A percentile compares a stretch with the other conserved stretches of the same genome.
These are phyloP conservation scores for Liriodendron chinense DNA, from an alignment of 164 flowering plant genomes.

Conservation along the genomic window DNA sequence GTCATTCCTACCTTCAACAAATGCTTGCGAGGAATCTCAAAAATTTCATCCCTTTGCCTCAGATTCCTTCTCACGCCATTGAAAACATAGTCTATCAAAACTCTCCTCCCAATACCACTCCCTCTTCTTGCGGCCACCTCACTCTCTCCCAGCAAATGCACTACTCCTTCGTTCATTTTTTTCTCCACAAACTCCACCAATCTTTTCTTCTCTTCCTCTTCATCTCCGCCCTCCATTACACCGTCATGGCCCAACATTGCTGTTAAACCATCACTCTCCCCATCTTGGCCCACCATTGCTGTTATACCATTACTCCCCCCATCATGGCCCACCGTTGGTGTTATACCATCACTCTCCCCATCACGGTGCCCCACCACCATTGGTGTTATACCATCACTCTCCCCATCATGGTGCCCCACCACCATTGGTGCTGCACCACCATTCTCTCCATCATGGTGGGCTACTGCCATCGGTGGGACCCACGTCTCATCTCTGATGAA, in stretches of 20 bases:
- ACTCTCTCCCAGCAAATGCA: conserved; percentile 60
- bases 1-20: conserved; percentile 78
- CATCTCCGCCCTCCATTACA: neutral
- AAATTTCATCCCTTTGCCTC: conserved; percentile 47
- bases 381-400: no score
- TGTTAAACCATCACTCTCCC: neutral
- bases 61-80: conserved; percentile 54
- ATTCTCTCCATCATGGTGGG: neutral
- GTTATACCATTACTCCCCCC: no score
- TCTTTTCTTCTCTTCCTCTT: neutral
- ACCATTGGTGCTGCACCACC: neutral
- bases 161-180: conserved; percentile 42
- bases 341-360: no score
- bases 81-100: conserved; percentile 57
- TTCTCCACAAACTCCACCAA: conserved; percentile 41
- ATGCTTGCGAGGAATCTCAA: conserved; percentile 56
- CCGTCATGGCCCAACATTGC: neutral
- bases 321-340: no score
- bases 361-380: no score
- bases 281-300: no score
- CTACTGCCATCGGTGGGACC: conserved; percentile 11
- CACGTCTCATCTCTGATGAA: conserved; percentile 42
- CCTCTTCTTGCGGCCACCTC: conserved; percentile 63
- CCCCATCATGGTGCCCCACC: no score
- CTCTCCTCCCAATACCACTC: conserved; percentile 39